phyloP scores from a whole-genome alignment of 2,329 filamentous ascomycete species.

The Colletotrichum cereale region DNA sequence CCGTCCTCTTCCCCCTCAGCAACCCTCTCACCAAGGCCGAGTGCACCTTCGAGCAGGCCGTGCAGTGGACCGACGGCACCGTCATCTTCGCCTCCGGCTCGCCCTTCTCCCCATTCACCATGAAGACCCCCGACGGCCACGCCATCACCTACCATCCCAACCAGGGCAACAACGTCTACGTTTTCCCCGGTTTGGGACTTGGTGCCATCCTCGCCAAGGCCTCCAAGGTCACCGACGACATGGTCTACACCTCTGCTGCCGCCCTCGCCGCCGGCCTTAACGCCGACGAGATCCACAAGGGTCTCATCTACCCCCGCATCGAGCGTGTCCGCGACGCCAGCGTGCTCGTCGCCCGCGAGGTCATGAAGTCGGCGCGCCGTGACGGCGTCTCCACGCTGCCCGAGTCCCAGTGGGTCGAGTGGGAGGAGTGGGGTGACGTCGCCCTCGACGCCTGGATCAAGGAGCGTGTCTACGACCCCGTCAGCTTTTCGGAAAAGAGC shows the following conservation, averaged over 20 bases:
- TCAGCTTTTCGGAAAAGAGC: conserved; percentile 52
- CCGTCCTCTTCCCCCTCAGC: conserved; percentile 95
- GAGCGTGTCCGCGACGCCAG: conserved; percentile 92
- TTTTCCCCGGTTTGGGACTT: conserved; percentile 96
- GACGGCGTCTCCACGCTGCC: conserved; percentile 80
- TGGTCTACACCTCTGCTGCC: conserved; percentile 95
- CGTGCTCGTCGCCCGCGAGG: conserved; percentile 86
- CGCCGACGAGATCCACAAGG: conserved; percentile 82
- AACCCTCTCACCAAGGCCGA: conserved; percentile 98
- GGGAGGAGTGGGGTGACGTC: conserved; percentile 78
- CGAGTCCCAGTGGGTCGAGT: conserved; percentile 78
- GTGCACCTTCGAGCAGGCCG: conserved; percentile 95
- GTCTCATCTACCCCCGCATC: conserved; percentile 91
- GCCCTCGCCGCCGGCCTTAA: conserved; percentile 84
- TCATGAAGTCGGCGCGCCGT: conserved; percentile 90
- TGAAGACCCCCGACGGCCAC: conserved; percentile 70
- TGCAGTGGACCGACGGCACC: conserved; percentile 90
- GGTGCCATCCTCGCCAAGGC: conserved; percentile 93
- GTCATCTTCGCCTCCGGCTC: conserved; percentile 96
- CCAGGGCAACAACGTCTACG: conserved; percentile 90
- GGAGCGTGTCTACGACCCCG: conserved; percentile 71
- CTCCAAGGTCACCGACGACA: conserved; percentile 87
- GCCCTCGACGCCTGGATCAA: conserved; percentile 72
- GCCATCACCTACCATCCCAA: conserved; percentile 79
- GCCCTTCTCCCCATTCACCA: conserved; percentile 82